These are phyloP conservation scores for Wickerhamomyces alni DNA, from an alignment of 805 yeast genomes.

Conservation along the genomic window DNA sequence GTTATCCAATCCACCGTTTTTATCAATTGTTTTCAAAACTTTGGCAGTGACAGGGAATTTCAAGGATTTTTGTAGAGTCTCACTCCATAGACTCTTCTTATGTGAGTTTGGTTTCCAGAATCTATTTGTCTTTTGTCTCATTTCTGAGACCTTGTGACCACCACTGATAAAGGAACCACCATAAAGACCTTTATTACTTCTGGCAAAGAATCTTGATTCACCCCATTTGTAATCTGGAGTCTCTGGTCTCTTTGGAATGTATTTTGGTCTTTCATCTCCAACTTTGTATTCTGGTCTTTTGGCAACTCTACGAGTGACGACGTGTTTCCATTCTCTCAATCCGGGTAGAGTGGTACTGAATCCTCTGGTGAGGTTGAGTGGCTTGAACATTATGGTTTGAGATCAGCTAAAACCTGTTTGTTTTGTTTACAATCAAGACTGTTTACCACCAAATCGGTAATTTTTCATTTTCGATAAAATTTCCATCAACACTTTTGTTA, in stretches of 20 bases:
- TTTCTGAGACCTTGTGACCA: slow-evolving; percentile 76
- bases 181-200: slow-evolving; percentile 80
- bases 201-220: slow-evolving; percentile 70
- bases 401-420: neutral
- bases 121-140: slow-evolving; percentile 63
- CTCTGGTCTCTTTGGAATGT: slow-evolving; percentile 38
- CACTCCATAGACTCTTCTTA: slow-evolving; percentile 77
- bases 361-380: slow-evolving; percentile 14
- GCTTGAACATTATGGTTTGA: slow-evolving; percentile 10
- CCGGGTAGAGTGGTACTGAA: slow-evolving; percentile 13
- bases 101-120: slow-evolving; percentile 84
- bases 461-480: slow-evolving; percentile 1
- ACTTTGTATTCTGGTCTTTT: slow-evolving; percentile 36
- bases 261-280: slow-evolving; percentile 48
- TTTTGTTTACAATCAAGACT: too few relatives aligned
- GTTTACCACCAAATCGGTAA: neutral
- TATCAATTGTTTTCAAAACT: slow-evolving; percentile 80
- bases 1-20: slow-evolving; percentile 92
- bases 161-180: slow-evolving; percentile 81
- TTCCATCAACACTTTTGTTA: neutral
- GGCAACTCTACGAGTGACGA: slow-evolving; percentile 43
- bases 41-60: slow-evolving; percentile 64
- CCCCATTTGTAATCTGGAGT: slow-evolving; percentile 74
- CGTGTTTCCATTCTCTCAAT: slow-evolving; percentile 33
- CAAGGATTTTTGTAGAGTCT: slow-evolving; percentile 50